Conservation (phyloP, 371 early-diverging fungal genomes). For the Choanephora cucurbitarum region DNA sequence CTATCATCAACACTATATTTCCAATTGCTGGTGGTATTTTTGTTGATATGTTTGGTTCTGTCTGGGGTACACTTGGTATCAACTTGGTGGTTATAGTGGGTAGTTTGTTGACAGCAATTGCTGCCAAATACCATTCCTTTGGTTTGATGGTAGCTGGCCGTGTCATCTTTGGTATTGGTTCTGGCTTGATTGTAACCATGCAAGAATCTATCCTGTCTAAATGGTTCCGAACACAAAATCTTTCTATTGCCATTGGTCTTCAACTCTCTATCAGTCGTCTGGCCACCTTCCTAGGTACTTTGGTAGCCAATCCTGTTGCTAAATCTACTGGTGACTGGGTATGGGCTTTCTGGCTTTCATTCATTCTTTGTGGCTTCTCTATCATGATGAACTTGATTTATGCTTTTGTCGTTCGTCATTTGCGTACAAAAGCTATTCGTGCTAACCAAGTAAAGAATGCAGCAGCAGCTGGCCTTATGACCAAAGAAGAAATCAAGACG, state of each 20-base stretch:
- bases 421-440: conserved; percentile 29
- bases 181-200: conserved; percentile 57
- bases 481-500: conserved; percentile 20
- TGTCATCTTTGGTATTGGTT: conserved; percentile 57
- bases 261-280: conserved; percentile 58
- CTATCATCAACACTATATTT: conserved; percentile 56
- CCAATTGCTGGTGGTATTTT: conserved; percentile 55
- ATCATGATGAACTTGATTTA: conserved; percentile 49
- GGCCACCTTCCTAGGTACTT: conserved; percentile 51
- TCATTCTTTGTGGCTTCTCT: conserved; percentile 49
- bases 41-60: conserved; percentile 54
- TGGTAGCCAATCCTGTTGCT: conserved; percentile 47
- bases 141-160: conserved; percentile 53
- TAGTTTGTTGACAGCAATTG: conserved; percentile 47
- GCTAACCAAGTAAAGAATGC: too few relatives aligned
- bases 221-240: conserved; percentile 54
- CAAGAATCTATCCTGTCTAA: conserved; percentile 60
- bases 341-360: conserved; percentile 55
- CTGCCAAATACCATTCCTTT: conserved; percentile 41
- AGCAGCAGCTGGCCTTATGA: conserved; percentile 2
- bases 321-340: conserved; percentile 49
- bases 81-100: conserved; percentile 47
- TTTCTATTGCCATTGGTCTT: conserved; percentile 46
- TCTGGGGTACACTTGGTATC: conserved; percentile 49
- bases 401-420: conserved; percentile 40